Conservation (phyloP, 2,329 filamentous ascomycete species). For the Cercospora brassicicola region DNA sequence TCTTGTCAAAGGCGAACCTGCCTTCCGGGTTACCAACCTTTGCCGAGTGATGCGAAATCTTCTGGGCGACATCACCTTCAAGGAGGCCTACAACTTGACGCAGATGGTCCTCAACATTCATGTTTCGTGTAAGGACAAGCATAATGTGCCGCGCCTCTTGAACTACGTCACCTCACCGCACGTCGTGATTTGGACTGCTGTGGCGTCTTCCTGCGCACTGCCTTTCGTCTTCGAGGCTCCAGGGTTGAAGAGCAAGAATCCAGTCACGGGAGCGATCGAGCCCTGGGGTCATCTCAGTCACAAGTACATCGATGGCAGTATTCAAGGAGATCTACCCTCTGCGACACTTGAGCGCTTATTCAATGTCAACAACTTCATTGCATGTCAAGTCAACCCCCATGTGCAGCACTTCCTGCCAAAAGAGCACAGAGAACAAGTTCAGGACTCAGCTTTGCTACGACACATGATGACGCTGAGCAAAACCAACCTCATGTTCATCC, state of each 20-base stretch:
- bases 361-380: conserved; percentile 97
- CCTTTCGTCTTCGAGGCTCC: conserved; percentile 81
- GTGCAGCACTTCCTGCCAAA: conserved; percentile 71
- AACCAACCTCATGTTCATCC: conserved; percentile 19
- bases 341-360: conserved; percentile 89
- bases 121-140: conserved; percentile 82
- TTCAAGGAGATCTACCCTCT: conserved; percentile 92
- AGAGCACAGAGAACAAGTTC: conserved; percentile 61
- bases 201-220: conserved; percentile 92
- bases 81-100: conserved; percentile 94
- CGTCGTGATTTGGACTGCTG: conserved; percentile 93
- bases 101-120: conserved; percentile 89
- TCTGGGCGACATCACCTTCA: conserved; percentile 88
- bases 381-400: conserved; percentile 94
- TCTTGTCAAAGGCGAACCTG: conserved; percentile 24
- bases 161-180: conserved; percentile 94
- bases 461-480: conserved; percentile 22
- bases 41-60: conserved; percentile 76
- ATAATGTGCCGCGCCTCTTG: conserved; percentile 80
- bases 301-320: conserved; percentile 89
- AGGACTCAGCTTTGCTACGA: conserved; percentile 39
- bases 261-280: conserved; percentile 67
- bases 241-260: conserved; percentile 80
- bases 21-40: conserved; percentile 71
- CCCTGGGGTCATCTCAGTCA: conserved; percentile 86